These are phyloP conservation scores for Ophiostoma himal-ulmi DNA, from an alignment of 2,329 filamentous ascomycete genomes.

Conservation along the genomic window DNA sequence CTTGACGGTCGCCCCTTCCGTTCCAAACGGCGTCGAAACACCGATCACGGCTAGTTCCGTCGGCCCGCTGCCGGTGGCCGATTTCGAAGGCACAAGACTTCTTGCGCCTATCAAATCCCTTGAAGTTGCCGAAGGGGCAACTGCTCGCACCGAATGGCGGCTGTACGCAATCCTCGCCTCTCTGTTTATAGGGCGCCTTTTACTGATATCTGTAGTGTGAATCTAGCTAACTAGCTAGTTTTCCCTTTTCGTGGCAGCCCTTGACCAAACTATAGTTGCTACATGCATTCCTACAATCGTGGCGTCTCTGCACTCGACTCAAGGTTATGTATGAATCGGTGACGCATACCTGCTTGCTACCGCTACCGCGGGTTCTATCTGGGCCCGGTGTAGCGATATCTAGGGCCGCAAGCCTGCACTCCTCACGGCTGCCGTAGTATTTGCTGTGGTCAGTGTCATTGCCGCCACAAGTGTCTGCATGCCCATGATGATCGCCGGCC, in stretches of 20 bases:
- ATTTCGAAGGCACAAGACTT: background rate
- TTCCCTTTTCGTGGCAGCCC: conserved; percentile 48
- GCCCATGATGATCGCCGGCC: conserved; percentile 28
- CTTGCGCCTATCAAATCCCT: background rate
- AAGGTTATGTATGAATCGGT: conserved; percentile 26
- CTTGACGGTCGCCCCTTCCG: conserved; percentile 12
- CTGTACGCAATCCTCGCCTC: conserved; percentile 19
- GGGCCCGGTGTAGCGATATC: conserved; percentile 35
- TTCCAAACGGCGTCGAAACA: background rate
- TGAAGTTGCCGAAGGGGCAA: conserved; percentile 1
- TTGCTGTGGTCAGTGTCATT: conserved; percentile 37
- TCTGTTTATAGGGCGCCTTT: conserved; percentile 15
- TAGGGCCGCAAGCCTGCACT: conserved; percentile 36
- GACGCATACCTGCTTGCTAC: conserved; percentile 24
- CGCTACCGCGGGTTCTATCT: conserved; percentile 32
- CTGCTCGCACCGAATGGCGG: conserved; percentile 17
- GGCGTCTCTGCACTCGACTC: conserved; percentile 21
- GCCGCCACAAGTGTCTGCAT: conserved; percentile 28
- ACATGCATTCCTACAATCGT: conserved; percentile 29
- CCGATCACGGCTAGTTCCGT: conserved; percentile 6
- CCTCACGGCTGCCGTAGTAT: conserved; percentile 33
- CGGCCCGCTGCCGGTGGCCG: background rate
- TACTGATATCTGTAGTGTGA: background rate
- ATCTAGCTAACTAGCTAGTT: conserved; percentile 13
- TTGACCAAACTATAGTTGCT: conserved; percentile 39